These are phyloP conservation scores for Xylaria longipes DNA, from an alignment of 495 filamentous ascomycete species.

Conservation along the genomic window DNA sequence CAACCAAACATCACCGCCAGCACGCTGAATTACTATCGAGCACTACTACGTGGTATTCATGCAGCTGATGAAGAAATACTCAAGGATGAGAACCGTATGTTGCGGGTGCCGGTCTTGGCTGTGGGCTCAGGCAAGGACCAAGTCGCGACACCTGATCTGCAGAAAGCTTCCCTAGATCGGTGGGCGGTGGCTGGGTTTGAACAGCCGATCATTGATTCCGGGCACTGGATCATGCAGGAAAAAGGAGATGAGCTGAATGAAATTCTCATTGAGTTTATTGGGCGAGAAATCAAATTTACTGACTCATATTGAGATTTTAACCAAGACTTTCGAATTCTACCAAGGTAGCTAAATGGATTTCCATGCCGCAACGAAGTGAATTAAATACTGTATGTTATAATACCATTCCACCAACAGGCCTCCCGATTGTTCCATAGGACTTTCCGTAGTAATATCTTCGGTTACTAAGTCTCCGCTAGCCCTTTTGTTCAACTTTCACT, in stretches of 20 bases:
- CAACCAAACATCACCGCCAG: not conserved
- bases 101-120: not conserved
- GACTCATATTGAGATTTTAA: too few species aligned
- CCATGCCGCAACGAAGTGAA: too few species aligned
- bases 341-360: too few species aligned
- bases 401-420: too few species aligned
- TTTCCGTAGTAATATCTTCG: too few species aligned
- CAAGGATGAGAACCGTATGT: not conserved
- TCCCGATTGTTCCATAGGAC: too few species aligned
- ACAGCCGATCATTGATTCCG: not conserved
- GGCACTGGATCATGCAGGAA: slow-evolving; percentile 7
- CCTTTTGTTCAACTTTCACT: too few species aligned
- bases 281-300: too few species aligned
- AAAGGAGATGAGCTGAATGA: slow-evolving; percentile 9
- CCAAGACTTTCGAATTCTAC: too few species aligned
- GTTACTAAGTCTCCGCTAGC: too few species aligned
- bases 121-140: slow-evolving; percentile 4
- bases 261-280: not conserved
- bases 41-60: not conserved
- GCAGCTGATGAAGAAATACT: not conserved
- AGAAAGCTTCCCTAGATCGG: not conserved
- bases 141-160: not conserved
- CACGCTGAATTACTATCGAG: slow-evolving; percentile 3
- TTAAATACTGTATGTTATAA: too few species aligned
- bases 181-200: not conserved